These are phyloP conservation scores for Taxillus chinensis DNA, from an alignment of 164 flowering plant genomes.

Conservation along the genomic window DNA sequence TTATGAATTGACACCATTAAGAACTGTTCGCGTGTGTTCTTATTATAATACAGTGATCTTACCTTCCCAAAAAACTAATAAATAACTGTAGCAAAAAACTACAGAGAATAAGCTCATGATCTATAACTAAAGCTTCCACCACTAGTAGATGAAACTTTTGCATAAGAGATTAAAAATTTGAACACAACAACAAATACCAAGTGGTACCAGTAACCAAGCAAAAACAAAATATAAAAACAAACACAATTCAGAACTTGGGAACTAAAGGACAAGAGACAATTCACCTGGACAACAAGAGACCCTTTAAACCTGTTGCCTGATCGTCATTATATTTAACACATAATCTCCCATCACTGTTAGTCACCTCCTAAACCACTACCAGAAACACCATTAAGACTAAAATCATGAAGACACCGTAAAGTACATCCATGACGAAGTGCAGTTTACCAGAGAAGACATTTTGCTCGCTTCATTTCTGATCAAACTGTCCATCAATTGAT, in stretches of 20 bases:
- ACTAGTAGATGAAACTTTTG: too few species aligned
- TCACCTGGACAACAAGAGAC: conserved; percentile 78
- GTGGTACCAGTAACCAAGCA: too few species aligned
- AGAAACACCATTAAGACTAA: conserved; percentile 5
- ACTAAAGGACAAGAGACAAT: background rate
- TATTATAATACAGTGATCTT: too few species aligned
- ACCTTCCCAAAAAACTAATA: too few species aligned
- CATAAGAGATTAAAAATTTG: too few species aligned
- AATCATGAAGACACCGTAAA: conserved; percentile 6
- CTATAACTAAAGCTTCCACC: too few species aligned
- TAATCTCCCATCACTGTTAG: conserved; percentile 76
- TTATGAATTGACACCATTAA: background rate
- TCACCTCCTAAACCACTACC: conserved; percentile 47
- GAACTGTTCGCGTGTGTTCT: background rate
- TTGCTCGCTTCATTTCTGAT: conserved; percentile 42
- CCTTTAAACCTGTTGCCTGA: conserved; percentile 35
- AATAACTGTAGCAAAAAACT: too few species aligned
- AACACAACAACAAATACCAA: too few species aligned
- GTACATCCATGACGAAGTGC: conserved; percentile 5
- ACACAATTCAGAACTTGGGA: background rate
- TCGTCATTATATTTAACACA: conserved; percentile 48
- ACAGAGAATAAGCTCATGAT: too few species aligned
- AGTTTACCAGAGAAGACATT: conserved; percentile 46
- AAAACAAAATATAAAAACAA: too few species aligned
- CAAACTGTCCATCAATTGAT: conserved; percentile 61